phyloP scores from a whole-genome alignment of 768 basidiomycete genomes.

The Tylopilus plumbeoviolaceoides region DNA sequence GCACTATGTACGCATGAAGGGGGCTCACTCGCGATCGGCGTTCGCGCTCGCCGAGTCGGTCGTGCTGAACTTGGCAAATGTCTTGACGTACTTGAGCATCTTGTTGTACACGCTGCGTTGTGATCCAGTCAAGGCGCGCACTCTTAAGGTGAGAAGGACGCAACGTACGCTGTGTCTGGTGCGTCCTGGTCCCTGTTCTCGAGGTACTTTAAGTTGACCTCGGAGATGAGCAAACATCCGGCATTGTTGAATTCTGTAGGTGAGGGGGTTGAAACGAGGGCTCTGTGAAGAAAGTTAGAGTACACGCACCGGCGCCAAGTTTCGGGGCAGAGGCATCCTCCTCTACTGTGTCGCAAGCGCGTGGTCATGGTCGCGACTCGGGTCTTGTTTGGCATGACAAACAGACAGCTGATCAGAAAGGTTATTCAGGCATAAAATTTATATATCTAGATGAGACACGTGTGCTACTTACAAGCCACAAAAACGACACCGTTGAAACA shows the following conservation, averaged over 20 bases:
- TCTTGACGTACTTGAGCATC: slow-evolving; percentile 87
- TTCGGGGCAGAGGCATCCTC: slow-evolving; percentile 84
- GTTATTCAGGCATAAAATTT: too few relatives aligned
- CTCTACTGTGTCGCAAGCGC: slow-evolving; percentile 70
- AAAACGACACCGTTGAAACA: slow-evolving; percentile 26
- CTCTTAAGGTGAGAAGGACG: too few relatives aligned
- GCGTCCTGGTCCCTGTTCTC: slow-evolving; percentile 86
- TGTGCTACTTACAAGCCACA: too few relatives aligned
- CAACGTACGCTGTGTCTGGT: slow-evolving; percentile 75
- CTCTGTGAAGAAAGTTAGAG: too few relatives aligned
- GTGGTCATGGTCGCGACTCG: slow-evolving; percentile 55
- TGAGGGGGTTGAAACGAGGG: neutral
- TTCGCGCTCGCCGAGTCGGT: slow-evolving; percentile 80
- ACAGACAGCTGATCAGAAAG: too few relatives aligned
- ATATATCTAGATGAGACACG: slow-evolving; percentile 31
- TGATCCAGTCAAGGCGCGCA: too few relatives aligned
- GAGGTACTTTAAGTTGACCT: slow-evolving; percentile 71
- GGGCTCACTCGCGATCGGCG: slow-evolving; percentile 72
- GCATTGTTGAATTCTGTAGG: slow-evolving; percentile 82
- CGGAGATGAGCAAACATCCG: slow-evolving; percentile 86
- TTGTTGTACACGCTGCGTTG: too few relatives aligned
- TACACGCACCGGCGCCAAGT: slow-evolving; percentile 60
- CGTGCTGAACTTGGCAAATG: slow-evolving; percentile 86
- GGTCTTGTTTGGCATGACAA: slow-evolving; percentile 34
- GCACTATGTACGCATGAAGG: too few relatives aligned